Evolutionary conservation across 805 yeast species (phyloP), one percentile per base, ranked within the genome.

Genomic region (Yarrowia sp.): DNA sequence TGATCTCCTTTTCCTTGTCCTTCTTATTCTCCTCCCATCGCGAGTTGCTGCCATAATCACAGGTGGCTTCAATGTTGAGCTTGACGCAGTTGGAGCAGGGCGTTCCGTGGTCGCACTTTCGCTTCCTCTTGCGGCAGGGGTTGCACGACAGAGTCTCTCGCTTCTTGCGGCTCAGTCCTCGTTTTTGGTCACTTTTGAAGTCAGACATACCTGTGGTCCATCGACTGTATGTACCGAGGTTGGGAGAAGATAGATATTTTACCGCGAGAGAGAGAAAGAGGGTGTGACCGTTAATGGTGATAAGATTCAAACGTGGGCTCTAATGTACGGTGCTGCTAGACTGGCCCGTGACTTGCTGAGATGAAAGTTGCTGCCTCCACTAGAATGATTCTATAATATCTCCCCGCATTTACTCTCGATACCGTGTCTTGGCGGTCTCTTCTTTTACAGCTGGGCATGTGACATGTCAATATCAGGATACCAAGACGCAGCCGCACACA

Each of bases 131-230:
- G 14, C 62, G 44, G 62, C 62, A 54, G 2, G 62, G 62, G 36
- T 54, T 54, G 62, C 62, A 54, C 48, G 48, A 38, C 26, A 54
- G 62, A 17, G 62, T 54, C 30, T 54, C 62, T 7, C 62, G 62
- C 12, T 54, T 54, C 26, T 54, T 54, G 48, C 62, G 44, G 62
- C 26, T 54, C 48, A 17, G 46, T 10, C 9, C 35, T 11, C 44
- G 43, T 28, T 36, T 54, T 12, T 6, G 16, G 32, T 36, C 43
- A n/a, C 32, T 36, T 22, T 22, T 52, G 7, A 14, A 6, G 40
- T 33, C 58, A 8, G 58, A 21, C 58, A 51, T 51, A 28, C 11
- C 17, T 10, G 12, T 14, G 9, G 22, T 9, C 35, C 33, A 11
- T 9, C 10, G 12, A 26, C 30, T 17, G 22, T 36, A 10, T 17